Evolutionary conservation across 345 rosid genomes (phyloP).

Genomic region (Eucalyptus pauciflora): DNA sequence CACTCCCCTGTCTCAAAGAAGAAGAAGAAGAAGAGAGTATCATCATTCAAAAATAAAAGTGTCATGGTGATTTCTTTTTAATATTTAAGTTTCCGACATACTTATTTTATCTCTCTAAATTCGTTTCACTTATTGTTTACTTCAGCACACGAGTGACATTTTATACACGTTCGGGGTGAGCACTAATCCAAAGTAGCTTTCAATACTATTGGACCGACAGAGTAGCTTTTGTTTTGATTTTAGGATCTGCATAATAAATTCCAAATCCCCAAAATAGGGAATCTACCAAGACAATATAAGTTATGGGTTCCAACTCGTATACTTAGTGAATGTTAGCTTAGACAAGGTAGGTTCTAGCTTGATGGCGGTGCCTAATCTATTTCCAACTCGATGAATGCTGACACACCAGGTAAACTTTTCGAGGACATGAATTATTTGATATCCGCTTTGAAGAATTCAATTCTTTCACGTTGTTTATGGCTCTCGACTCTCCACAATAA

Average conservation of each 20-base stretch:
- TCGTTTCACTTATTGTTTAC: background rate
- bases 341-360: background rate
- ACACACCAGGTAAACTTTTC: background rate
- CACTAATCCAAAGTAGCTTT: background rate
- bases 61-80: background rate
- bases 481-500: background rate
- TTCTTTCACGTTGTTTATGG: background rate
- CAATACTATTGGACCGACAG: background rate
- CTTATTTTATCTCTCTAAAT: background rate
- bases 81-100: background rate
- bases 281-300: background rate
- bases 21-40: background rate
- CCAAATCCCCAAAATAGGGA: background rate
- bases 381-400: background rate
- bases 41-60: background rate
- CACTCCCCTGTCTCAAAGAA: background rate
- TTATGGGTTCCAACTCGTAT: fast-evolving
- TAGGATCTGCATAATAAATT: background rate
- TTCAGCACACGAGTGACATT: background rate
- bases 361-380: background rate
- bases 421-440: background rate
- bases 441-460: background rate
- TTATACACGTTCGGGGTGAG: background rate
- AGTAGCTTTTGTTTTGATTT: background rate
- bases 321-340: background rate